A percentile compares a stretch with the other conserved stretches of the same genome.
phyloP scores from a whole-genome alignment of 768 basidiomycete genomes.

The Lactarius deliciosus region DNA sequence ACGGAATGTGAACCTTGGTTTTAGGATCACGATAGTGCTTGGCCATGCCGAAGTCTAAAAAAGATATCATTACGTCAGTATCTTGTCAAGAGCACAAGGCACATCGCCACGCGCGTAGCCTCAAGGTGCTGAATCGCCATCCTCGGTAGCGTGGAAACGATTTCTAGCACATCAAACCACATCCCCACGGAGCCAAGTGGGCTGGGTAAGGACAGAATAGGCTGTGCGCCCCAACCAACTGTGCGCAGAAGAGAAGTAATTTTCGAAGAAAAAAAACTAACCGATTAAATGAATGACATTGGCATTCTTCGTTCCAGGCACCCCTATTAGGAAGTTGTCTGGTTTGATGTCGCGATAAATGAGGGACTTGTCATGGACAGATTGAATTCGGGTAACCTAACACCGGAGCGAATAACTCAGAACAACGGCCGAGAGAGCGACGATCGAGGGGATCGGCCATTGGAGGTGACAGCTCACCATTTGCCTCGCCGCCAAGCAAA shows the following conservation, averaged over 20 bases:
- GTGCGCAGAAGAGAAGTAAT: neutral
- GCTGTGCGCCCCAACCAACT: neutral
- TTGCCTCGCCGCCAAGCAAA: conserved; percentile 98
- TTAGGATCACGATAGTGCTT: conserved; percentile 99
- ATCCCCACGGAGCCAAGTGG: neutral
- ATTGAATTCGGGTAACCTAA: conserved; percentile 93
- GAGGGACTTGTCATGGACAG: conserved; percentile 96
- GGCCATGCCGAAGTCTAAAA: conserved; percentile 94
- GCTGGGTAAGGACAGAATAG: neutral
- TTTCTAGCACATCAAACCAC: neutral
- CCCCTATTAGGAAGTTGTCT: conserved; percentile 97
- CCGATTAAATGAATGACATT: conserved; percentile 87
- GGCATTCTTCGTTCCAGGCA: conserved; percentile 86
- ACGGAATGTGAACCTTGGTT: conserved; percentile 97
- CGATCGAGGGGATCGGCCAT: conserved; percentile 6
- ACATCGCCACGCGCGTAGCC: conserved; percentile 1
- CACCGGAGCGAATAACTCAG: conserved; percentile 21
- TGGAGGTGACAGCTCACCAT: conserved; percentile 64
- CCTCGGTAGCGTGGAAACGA: neutral
- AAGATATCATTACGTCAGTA: conserved; percentile 24
- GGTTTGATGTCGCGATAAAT: conserved; percentile 99
- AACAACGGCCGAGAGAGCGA: conserved; percentile 14
- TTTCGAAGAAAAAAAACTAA: conserved; percentile 39
- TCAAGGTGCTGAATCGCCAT: neutral
- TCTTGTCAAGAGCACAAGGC: conserved; percentile 1